Percentiles rank a stretch among this genome's conserved stretches.
These are phyloP conservation scores for Xylariaceae sp. DNA, from an alignment of 2,329 filamentous ascomycete genomes.

Conservation along the genomic window DNA sequence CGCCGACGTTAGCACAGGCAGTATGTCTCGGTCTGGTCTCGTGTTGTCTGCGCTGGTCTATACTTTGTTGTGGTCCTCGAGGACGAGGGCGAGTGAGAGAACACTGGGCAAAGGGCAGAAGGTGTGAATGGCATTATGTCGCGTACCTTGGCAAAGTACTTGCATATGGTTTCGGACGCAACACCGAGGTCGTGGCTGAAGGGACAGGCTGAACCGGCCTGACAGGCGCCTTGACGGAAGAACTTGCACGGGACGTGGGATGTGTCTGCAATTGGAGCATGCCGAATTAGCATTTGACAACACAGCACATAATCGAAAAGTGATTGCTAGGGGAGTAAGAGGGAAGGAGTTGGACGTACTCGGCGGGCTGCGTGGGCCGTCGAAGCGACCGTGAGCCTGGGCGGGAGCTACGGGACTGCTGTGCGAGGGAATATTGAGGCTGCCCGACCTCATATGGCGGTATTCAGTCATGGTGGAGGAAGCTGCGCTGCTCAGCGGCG, in stretches of 20 bases:
- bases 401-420: constrained; percentile 41
- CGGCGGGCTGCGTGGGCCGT: constrained; percentile 67
- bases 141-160: constrained; percentile 95
- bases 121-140: not conserved
- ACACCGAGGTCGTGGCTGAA: constrained; percentile 93
- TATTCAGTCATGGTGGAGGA: constrained; percentile 52
- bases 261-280: constrained; percentile 67
- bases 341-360: constrained; percentile 52
- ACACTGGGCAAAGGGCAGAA: not conserved
- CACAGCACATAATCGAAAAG: not conserved
- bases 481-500: constrained; percentile 16
- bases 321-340: not conserved
- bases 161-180: constrained; percentile 88
- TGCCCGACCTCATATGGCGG: constrained; percentile 63
- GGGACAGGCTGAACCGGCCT: constrained; percentile 93
- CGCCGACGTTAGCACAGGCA: constrained; percentile 31
- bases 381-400: constrained; percentile 51
- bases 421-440: constrained; percentile 57
- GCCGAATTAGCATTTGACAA: constrained; percentile 13
- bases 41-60: not conserved
- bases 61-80: constrained; percentile 3
- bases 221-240: constrained; percentile 94
- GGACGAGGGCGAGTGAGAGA: not conserved
- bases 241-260: constrained; percentile 99
- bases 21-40: not conserved